Evolutionary conservation across 306 rosid species (phyloP).

Genomic region (Purshia tridentata): DNA sequence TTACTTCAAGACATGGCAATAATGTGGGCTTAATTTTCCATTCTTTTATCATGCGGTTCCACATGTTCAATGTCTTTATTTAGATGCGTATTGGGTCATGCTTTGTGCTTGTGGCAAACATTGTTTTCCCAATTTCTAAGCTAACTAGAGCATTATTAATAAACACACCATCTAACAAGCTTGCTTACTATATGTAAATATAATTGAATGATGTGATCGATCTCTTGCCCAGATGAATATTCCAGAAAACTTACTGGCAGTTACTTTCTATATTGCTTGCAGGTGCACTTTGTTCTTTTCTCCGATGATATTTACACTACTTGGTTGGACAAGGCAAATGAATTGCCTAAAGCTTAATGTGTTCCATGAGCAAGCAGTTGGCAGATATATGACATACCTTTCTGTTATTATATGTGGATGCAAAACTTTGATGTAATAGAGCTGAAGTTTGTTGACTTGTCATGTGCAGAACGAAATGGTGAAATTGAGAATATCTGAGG

Average conservation of each 20-base stretch:
- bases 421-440: background rate
- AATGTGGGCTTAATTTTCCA: background rate
- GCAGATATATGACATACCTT: background rate
- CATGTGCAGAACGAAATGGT: background rate
- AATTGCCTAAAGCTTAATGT: slow-evolving; percentile 48
- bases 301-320: slow-evolving; percentile 47
- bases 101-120: background rate
- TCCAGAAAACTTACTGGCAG: background rate
- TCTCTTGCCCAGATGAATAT: too few species aligned
- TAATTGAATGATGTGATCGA: background rate
- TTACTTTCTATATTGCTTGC: slow-evolving; percentile 30
- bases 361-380: background rate
- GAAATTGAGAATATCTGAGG: background rate
- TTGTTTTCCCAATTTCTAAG: background rate
- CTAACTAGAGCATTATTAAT: background rate
- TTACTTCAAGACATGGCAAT: background rate
- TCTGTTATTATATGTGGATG: background rate
- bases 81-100: background rate
- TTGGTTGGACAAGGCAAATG: slow-evolving; percentile 62
- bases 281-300: slow-evolving; percentile 80
- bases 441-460: background rate
- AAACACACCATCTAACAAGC: background rate
- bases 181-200: background rate
- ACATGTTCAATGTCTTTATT: background rate
- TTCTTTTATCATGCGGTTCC: background rate